phyloP scores from a whole-genome alignment of 2,329 filamentous ascomycete genomes.

The Zymoseptoria pseudotritici region DNA sequence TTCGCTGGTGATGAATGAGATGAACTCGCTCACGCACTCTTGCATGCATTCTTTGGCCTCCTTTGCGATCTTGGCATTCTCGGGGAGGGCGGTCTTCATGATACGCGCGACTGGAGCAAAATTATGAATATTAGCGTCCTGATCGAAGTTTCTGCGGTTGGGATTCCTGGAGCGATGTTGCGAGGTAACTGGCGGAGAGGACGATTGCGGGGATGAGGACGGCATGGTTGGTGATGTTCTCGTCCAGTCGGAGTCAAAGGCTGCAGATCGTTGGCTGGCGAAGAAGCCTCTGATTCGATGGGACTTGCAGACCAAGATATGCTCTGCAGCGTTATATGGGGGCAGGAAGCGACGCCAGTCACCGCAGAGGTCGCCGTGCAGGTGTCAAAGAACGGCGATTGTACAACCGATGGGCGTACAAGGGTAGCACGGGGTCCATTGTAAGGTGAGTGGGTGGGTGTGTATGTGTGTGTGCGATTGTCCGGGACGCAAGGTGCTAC shows the following conservation, averaged over 20 bases:
- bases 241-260: constrained; percentile 25
- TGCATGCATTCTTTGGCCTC: constrained; percentile 99
- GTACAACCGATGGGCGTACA: constrained; percentile 24
- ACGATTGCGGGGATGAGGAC: constrained; percentile 33
- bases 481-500: constrained; percentile 21
- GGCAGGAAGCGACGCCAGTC: constrained; percentile 21
- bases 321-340: constrained; percentile 36
- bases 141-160: constrained; percentile 35
- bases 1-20: constrained; percentile 99
- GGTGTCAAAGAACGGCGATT: constrained; percentile 23
- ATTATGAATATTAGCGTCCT: constrained; percentile 90
- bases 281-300: constrained; percentile 40
- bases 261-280: constrained; percentile 29
- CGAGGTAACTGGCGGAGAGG: constrained; percentile 21
- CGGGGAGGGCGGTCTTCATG: constrained; percentile 95
- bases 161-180: constrained; percentile 21
- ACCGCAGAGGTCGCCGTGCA: constrained; percentile 26
- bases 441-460: background rate
- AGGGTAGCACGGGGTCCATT: constrained; percentile 18
- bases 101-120: constrained; percentile 95
- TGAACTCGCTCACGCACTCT: constrained; percentile 99
- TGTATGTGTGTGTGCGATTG: background rate
- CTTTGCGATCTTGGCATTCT: constrained; percentile 94
- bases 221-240: constrained; percentile 34
- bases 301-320: constrained; percentile 39